A percentile compares a stretch with the other conserved stretches of the same genome.
Conservation (phyloP, 129 eudicot genomes). For the Logfia minima region DNA sequence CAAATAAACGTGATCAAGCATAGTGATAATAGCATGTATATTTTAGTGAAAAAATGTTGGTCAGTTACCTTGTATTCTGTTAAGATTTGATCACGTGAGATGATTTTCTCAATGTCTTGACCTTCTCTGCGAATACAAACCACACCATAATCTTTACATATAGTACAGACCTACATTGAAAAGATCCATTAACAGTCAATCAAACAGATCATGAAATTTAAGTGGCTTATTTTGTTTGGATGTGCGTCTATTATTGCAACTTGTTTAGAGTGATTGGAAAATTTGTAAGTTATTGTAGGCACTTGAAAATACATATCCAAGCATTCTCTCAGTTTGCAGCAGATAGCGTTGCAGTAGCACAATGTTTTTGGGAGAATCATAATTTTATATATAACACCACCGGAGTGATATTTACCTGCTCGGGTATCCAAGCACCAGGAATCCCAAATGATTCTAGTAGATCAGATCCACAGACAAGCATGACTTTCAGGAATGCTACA, state of each 20-base stretch:
- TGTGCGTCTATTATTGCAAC: not conserved
- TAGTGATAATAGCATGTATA: not conserved
- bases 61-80: constrained; percentile 54
- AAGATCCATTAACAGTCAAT: not conserved
- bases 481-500: constrained; percentile 62
- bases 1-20: not conserved
- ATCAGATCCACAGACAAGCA: constrained; percentile 98
- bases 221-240: constrained; percentile 7
- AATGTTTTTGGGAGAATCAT: not conserved
- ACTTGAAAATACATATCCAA: not conserved
- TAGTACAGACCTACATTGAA: constrained; percentile 51
- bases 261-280: not conserved
- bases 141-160: constrained; percentile 83
- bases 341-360: not conserved
- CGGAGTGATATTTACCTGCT: constrained; percentile 56
- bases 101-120: constrained; percentile 70
- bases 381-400: not conserved
- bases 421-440: constrained; percentile 89
- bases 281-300: not conserved
- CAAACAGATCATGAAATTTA: not conserved
- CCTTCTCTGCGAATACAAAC: constrained; percentile 90
- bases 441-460: constrained; percentile 70
- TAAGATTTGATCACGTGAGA: constrained; percentile 52
- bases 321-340: not conserved
- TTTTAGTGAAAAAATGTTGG: not conserved